phyloP scores from a whole-genome alignment of 306 rosid genomes.

The Malus asiatica region DNA sequence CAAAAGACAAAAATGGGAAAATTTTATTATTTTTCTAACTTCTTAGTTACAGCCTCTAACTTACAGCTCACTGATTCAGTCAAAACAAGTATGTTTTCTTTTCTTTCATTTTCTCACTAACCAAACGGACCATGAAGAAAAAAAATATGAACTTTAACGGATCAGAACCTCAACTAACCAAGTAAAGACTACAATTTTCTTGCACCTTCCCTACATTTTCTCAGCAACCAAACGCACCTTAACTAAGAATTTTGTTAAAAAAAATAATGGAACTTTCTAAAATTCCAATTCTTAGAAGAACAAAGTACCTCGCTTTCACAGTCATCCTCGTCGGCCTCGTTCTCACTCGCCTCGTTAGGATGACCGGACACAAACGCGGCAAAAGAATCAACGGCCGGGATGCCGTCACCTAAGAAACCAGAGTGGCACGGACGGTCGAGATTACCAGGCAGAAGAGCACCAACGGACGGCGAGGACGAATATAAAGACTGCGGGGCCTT shows the following conservation, averaged over 20 bases:
- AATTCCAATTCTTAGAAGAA: not conserved
- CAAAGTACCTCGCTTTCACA: constrained; percentile 75
- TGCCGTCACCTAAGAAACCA: constrained; percentile 26
- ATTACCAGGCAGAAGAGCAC: constrained; percentile 12
- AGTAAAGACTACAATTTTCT: not conserved
- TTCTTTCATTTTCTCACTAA: not conserved
- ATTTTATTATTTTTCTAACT: not conserved
- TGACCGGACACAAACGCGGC: constrained; percentile 13
- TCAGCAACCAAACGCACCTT: constrained; percentile 9
- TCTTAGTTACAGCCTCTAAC: not conserved
- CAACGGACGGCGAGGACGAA: constrained; percentile 19
- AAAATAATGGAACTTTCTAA: constrained; percentile 8
- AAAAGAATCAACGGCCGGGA: constrained; percentile 39
- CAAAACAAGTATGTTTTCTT: not conserved
- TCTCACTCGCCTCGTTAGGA: constrained; percentile 40
- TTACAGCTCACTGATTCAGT: not conserved
- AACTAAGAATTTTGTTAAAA: not conserved
- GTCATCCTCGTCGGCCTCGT: constrained; percentile 69
- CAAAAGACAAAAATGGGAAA: not conserved
- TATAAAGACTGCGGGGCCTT: constrained; percentile 4
- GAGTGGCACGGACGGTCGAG: constrained; percentile 13
- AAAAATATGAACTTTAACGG: not conserved
- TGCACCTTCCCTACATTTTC: not conserved
- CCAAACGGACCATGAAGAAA: not conserved
- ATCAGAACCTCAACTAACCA: not conserved